phyloP scores from a whole-genome alignment of 306 rosid genomes.

The Carpinus viminea region DNA sequence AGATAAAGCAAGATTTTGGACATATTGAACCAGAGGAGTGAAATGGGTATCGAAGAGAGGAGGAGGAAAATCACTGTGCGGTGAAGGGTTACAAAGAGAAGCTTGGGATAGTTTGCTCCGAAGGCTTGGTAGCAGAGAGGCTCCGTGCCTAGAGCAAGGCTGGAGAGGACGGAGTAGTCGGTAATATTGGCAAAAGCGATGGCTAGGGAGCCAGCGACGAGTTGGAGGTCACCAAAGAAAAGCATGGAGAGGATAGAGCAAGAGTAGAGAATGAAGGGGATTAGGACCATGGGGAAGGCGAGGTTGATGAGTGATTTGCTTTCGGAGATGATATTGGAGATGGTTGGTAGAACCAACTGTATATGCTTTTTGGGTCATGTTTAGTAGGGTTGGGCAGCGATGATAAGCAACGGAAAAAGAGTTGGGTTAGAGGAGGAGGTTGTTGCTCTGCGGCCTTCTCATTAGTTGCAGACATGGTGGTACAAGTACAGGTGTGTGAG shows the following conservation, averaged over 20 bases:
- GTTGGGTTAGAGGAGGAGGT: slow-evolving; percentile 10
- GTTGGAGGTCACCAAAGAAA: slow-evolving; percentile 65
- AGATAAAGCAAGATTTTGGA: slow-evolving; percentile 44
- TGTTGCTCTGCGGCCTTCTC: slow-evolving; percentile 19
- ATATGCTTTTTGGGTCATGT: slow-evolving; percentile 10
- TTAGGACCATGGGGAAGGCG: slow-evolving; percentile 63
- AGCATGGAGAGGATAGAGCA: slow-evolving; percentile 84
- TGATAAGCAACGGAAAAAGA: slow-evolving; percentile 15
- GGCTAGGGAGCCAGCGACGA: slow-evolving; percentile 75
- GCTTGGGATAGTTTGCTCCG: slow-evolving; percentile 77
- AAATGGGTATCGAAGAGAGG: slow-evolving; percentile 69
- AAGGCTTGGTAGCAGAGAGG: slow-evolving; percentile 93
- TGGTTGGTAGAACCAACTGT: background rate
- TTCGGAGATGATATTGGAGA: slow-evolving; percentile 37
- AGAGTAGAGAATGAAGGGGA: slow-evolving; percentile 75
- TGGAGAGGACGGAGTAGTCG: slow-evolving; percentile 78
- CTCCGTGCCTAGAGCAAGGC: slow-evolving; percentile 85
- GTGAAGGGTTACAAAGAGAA: slow-evolving; percentile 79
- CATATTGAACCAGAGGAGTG: slow-evolving; percentile 68
- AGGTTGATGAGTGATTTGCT: slow-evolving; percentile 51
- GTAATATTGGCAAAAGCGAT: slow-evolving; percentile 97
- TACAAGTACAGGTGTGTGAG: slow-evolving; percentile 1
- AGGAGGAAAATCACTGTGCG: slow-evolving; percentile 66
- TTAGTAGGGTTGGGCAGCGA: slow-evolving; percentile 14
- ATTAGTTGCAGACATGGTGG: background rate